A percentile compares a stretch with the other conserved stretches of the same genome.
These are phyloP conservation scores for Onygena corvina DNA, from an alignment of 2,329 filamentous ascomycete genomes.

Conservation along the genomic window DNA sequence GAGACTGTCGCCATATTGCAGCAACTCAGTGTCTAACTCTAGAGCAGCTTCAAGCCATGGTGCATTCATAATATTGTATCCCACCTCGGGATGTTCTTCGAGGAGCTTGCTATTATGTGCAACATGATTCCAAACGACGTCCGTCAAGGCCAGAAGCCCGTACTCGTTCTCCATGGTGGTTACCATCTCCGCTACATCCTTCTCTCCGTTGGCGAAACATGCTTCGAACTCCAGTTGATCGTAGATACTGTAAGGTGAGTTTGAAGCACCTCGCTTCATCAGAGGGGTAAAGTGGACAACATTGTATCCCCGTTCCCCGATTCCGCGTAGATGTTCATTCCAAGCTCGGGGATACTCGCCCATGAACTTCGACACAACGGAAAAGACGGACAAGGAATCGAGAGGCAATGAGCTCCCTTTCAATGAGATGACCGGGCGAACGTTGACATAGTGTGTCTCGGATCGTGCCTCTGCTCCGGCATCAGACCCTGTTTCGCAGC, in stretches of 20 bases:
- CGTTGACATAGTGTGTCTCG: constrained; percentile 80
- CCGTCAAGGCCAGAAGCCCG: constrained; percentile 75
- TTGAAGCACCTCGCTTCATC: constrained; percentile 75
- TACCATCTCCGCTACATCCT: constrained; percentile 66
- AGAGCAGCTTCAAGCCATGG: constrained; percentile 57
- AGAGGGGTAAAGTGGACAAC: constrained; percentile 98
- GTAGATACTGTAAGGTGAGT: constrained; percentile 94
- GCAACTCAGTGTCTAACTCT: constrained; percentile 64
- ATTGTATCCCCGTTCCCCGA: constrained; percentile 87
- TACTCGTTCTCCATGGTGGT: constrained; percentile 72
- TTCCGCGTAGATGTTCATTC: constrained; percentile 77
- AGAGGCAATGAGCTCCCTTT: constrained; percentile 65
- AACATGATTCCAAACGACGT: constrained; percentile 97
- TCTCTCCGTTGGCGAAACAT: constrained; percentile 73
- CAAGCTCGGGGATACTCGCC: constrained; percentile 81
- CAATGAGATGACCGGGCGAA: constrained; percentile 67
- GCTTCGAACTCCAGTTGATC: constrained; percentile 84
- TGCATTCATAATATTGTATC: constrained; percentile 85
- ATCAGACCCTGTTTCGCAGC: constrained; percentile 40
- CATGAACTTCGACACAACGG: constrained; percentile 96
- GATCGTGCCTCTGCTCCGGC: constrained; percentile 43
- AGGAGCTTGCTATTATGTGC: constrained; percentile 93
- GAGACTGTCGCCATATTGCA: constrained; percentile 52
- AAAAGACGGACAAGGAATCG: constrained; percentile 81
- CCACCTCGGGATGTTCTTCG: constrained; percentile 83